Evolutionary conservation across 148 eudicot species (phyloP), one percentile per base, ranked within the genome.

Genomic region (Oxyria digyna): DNA sequence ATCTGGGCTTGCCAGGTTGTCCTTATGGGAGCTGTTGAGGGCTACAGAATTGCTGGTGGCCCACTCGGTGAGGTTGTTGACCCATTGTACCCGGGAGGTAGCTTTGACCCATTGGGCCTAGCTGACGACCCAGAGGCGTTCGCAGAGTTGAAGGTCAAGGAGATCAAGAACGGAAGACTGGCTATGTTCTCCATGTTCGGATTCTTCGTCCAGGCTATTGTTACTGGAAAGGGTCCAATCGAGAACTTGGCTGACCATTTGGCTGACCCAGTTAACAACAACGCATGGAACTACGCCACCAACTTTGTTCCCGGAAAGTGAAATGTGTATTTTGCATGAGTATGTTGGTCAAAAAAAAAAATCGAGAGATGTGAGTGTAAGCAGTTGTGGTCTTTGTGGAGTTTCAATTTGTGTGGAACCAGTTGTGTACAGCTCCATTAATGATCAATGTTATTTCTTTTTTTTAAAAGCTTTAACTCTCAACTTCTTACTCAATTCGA

Each of bases 11-110:
- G 67, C 68, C 83, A 80, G 12, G 83, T 80, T 20, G 72, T 81
- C 69, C 73, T 81, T 62, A 81, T 81, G 84, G 84, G 81, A 0
- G 81, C 81, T 9, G 74, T 81, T 26, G 84, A 81, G 62, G 84
- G 81, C 3, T 81, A 81, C 77, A 68, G 84, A 18, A 69, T 81
- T 62, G 84, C 81, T 0, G 81, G 84, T 42, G 81, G 84, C 21
- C 84, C 84, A 1, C 81, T 81, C 12, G 84, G 84, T 3, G 81
- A 81, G 68, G 77, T 81, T 13, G 48, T 52, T 2, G 84, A 81
- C 76, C 84, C 84, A 33, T 72, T 80, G 55, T 80, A 80, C 79
- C 79, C 82, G 0, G 81, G 79, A 12, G 81, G 81, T 2, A 78
- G 79, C 74, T 76, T 79, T 10, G 79, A 71, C 73, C 73, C 73